Conservation (phyloP, 352 stramenopile genomes). For the Phytophthora meadii region DNA sequence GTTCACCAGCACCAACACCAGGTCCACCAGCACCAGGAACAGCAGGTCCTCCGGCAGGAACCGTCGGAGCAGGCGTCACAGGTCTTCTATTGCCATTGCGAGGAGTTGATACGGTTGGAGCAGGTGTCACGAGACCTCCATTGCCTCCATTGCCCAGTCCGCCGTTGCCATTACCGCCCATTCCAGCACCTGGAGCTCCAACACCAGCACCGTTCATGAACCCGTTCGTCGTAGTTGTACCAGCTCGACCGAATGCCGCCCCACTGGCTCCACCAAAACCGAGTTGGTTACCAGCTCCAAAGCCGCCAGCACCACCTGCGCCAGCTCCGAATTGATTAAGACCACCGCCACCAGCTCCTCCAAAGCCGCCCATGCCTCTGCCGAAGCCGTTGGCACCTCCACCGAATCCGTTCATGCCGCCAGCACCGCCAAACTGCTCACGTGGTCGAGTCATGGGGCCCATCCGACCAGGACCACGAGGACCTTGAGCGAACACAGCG, state of each 20-base stretch:
- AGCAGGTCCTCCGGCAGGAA: conserved; percentile 9
- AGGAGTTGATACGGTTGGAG: conserved; percentile 20
- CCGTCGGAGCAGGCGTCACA: conserved; percentile 32
- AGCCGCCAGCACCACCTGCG: neutral
- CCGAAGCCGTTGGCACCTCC: conserved; percentile 3
- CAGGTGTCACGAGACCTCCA: conserved; percentile 21
- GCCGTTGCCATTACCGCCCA: conserved; percentile 8
- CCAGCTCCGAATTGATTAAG: conserved; percentile 10
- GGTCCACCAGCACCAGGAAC: neutral
- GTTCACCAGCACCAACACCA: conserved; percentile 3
- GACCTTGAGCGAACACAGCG: conserved; percentile 24
- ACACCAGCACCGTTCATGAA: conserved; percentile 3
- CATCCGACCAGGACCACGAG: conserved; percentile 21
- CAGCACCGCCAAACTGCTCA: conserved; percentile 25
- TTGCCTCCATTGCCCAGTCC: neutral
- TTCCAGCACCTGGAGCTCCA: neutral
- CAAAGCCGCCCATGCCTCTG: conserved; percentile 12
- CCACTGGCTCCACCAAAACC: conserved; percentile 8
- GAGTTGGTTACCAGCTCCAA: conserved; percentile 9
- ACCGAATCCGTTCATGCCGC: conserved; percentile 8
- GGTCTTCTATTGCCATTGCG: conserved; percentile 2
- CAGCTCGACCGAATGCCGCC: conserved; percentile 4
- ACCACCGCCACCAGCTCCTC: conserved; percentile 3
- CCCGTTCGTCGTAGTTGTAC: conserved; percentile 8
- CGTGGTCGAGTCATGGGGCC: conserved; percentile 15